These are phyloP conservation scores for Rhizopus arrhizus DNA, from an alignment of 371 early-diverging fungal species.

Conservation along the genomic window DNA sequence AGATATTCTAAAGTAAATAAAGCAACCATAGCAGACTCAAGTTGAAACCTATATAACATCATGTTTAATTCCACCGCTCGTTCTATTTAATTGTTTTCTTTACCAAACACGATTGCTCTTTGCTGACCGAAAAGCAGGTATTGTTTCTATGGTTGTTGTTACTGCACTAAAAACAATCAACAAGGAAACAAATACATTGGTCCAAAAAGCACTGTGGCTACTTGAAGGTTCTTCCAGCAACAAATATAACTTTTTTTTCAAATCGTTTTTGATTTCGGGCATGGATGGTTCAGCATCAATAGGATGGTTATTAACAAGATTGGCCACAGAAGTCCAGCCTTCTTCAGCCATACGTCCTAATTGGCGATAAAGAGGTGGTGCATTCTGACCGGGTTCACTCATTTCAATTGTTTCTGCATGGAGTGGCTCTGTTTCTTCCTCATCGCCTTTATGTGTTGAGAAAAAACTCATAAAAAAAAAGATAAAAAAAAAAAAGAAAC, in stretches of 20 bases:
- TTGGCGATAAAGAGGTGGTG: slow-evolving; percentile 19
- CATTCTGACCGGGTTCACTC: slow-evolving; percentile 12
- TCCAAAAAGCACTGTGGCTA: slow-evolving; percentile 72
- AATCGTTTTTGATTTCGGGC: slow-evolving; percentile 34
- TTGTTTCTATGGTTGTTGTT: slow-evolving; percentile 85
- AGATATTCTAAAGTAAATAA: slow-evolving; percentile 80
- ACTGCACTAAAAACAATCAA: slow-evolving; percentile 77
- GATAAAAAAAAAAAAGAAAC: slow-evolving; percentile 4
- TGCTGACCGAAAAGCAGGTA: slow-evolving; percentile 72
- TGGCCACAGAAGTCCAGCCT: slow-evolving; percentile 32
- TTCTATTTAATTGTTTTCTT: background rate
- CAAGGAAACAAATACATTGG: slow-evolving; percentile 75
- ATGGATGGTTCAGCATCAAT: slow-evolving; percentile 20
- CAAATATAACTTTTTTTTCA: slow-evolving; percentile 66
- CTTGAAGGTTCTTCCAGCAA: slow-evolving; percentile 74
- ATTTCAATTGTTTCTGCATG: slow-evolving; percentile 32
- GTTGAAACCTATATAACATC: slow-evolving; percentile 58
- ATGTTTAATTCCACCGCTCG: too few relatives aligned
- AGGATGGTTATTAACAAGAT: slow-evolving; percentile 15
- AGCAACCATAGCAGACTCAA: slow-evolving; percentile 78
- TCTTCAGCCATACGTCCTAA: slow-evolving; percentile 26
- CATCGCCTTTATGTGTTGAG: slow-evolving; percentile 19
- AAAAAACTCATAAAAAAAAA: slow-evolving; percentile 22
- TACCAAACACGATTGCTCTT: slow-evolving; percentile 68
- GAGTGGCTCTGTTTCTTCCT: slow-evolving; percentile 32